Evolutionary conservation across 768 basidiomycete species (phyloP).

Genomic region (Termitomyces sp.): DNA sequence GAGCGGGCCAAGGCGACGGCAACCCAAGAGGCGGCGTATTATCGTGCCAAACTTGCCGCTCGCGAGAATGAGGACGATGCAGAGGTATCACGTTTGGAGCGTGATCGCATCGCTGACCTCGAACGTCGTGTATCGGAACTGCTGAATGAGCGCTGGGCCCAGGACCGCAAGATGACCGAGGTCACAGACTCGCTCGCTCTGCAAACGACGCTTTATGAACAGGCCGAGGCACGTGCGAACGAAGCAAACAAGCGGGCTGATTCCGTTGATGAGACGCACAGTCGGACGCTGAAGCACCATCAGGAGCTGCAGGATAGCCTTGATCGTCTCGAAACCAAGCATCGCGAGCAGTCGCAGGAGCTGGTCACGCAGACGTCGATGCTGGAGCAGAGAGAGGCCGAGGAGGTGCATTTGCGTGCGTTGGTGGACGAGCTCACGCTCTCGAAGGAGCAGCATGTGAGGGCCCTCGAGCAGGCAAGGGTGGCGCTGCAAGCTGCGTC

Average conservation of each 20-base stretch:
- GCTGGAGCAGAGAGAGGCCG: slow-evolving; percentile 75
- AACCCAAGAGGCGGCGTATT: slow-evolving; percentile 91
- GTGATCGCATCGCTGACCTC: slow-evolving; percentile 68
- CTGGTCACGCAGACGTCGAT: slow-evolving; percentile 68
- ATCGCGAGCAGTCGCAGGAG: slow-evolving; percentile 74
- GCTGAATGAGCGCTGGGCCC: slow-evolving; percentile 54
- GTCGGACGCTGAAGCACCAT: slow-evolving; percentile 56
- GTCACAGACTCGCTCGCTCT: slow-evolving; percentile 67
- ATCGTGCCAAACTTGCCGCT: slow-evolving; percentile 90
- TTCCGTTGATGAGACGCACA: slow-evolving; percentile 62
- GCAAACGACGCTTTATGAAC: slow-evolving; percentile 71
- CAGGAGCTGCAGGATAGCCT: slow-evolving; percentile 65
- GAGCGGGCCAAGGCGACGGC: slow-evolving; percentile 75
- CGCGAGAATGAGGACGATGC: slow-evolving; percentile 63
- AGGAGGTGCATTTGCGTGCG: slow-evolving; percentile 53
- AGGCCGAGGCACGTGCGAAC: slow-evolving; percentile 70
- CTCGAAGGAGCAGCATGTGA: slow-evolving; percentile 79
- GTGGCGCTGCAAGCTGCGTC: slow-evolving; percentile 72
- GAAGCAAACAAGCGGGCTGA: slow-evolving; percentile 78
- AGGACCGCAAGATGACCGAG: slow-evolving; percentile 69
- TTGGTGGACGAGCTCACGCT: slow-evolving; percentile 68
- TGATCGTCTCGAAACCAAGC: slow-evolving; percentile 49
- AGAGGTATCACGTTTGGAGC: slow-evolving; percentile 69
- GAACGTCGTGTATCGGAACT: slow-evolving; percentile 64
- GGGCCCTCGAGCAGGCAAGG: slow-evolving; percentile 82